phyloP scores from a whole-genome alignment of 2,329 filamentous ascomycete species.

The Chrysoporthe austroafricana region DNA sequence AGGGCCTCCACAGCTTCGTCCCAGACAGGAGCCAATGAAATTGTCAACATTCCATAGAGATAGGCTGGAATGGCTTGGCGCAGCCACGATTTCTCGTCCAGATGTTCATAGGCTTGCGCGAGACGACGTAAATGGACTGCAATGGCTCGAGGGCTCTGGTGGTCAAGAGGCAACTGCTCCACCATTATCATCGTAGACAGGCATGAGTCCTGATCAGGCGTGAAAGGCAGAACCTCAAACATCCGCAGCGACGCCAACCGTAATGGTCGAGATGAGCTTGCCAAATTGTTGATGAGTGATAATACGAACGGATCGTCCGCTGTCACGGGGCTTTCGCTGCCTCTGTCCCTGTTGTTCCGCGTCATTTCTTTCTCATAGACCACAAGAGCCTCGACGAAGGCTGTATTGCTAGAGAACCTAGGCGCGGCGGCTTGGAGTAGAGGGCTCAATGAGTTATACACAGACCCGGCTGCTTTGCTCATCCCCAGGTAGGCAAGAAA shows the following conservation, averaged over 20 bases:
- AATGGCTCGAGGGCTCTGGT: slow-evolving; percentile 76
- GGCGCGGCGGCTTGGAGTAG: slow-evolving; percentile 68
- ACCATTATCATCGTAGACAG: slow-evolving; percentile 73
- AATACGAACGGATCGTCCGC: slow-evolving; percentile 65
- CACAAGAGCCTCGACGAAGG: slow-evolving; percentile 68
- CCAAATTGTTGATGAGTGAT: slow-evolving; percentile 73
- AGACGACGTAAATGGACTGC: slow-evolving; percentile 87
- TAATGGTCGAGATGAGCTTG: slow-evolving; percentile 74
- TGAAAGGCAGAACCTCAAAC: slow-evolving; percentile 63
- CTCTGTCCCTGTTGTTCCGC: slow-evolving; percentile 33
- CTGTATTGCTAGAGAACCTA: slow-evolving; percentile 65
- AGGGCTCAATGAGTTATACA: slow-evolving; percentile 66
- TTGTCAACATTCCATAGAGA: slow-evolving; percentile 86
- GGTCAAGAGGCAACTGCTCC: slow-evolving; percentile 76
- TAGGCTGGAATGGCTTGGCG: slow-evolving; percentile 76
- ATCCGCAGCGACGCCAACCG: slow-evolving; percentile 75
- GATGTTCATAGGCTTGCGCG: slow-evolving; percentile 62
- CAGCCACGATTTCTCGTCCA: slow-evolving; percentile 66
- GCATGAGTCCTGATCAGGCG: slow-evolving; percentile 52
- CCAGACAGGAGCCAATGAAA: slow-evolving; percentile 85
- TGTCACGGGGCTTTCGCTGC: slow-evolving; percentile 50
- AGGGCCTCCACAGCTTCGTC: slow-evolving; percentile 79
- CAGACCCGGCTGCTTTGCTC: slow-evolving; percentile 59
- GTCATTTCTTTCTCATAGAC: slow-evolving; percentile 53
- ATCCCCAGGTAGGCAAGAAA: slow-evolving; percentile 74